A percentile compares a stretch with the other conserved stretches of the same genome.
These are phyloP conservation scores for Acanthamoeba quina DNA, from an alignment of 208 protist genomes.

Conservation along the genomic window DNA sequence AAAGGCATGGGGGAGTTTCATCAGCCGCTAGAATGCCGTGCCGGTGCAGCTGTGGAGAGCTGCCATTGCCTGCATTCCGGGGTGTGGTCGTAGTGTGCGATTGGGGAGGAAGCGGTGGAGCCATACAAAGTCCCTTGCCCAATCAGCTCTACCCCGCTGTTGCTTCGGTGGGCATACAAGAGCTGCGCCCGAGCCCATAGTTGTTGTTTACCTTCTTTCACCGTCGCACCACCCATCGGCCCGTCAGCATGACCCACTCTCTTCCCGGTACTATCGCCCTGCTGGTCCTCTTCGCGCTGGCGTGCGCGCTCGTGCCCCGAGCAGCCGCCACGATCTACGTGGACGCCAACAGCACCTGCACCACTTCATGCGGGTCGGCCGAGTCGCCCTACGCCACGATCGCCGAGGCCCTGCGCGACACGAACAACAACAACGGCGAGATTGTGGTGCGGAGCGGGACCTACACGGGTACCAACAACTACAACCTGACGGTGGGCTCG, in stretches of 20 bases:
- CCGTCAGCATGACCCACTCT: neutral
- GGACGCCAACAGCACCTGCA: conserved; percentile 34
- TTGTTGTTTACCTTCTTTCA: too few relatives aligned
- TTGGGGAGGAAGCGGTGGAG: too few relatives aligned
- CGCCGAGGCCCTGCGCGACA: neutral
- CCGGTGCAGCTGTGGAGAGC: too few relatives aligned
- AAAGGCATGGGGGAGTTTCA: too few relatives aligned
- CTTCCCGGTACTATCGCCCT: neutral
- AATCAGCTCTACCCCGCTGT: too few relatives aligned
- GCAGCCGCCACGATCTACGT: neutral
- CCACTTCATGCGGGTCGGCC: neutral
- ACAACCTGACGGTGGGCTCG: conserved; percentile 12
- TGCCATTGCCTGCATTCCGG: too few relatives aligned
- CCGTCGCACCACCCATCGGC: neutral
- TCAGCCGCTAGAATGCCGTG: too few relatives aligned
- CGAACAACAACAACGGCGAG: neutral
- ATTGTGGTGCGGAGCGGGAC: neutral
- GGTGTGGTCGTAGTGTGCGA: too few relatives aligned
- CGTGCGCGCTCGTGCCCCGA: neutral
- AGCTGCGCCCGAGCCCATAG: too few relatives aligned
- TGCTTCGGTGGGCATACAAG: too few relatives aligned
- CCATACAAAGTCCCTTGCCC: too few relatives aligned
- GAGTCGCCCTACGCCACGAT: neutral
- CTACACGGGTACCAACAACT: conserved; percentile 11
- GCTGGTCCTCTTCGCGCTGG: neutral